Base-by-base conservation (phyloP, 163 green algal genomes). In the Chlamydomonas reinhardtii region DNA sequence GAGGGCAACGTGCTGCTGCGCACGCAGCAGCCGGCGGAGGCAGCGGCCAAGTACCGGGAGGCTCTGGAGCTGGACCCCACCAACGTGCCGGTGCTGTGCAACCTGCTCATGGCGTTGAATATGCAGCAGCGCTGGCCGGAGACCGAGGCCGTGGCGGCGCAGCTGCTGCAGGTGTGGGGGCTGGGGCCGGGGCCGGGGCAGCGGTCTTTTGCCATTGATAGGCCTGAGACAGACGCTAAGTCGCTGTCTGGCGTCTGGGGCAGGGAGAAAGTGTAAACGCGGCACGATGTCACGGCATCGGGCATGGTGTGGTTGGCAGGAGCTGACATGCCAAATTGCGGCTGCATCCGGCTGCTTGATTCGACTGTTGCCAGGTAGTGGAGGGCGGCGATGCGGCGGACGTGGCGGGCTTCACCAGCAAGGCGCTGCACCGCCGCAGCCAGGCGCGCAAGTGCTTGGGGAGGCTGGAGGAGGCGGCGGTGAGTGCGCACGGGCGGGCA, bases 51-150 rank as follows among this genome's bases (percentile, higher is more conserved):
- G 29, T 91, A 91, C 59, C 75, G 39, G 16, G 71, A 80, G 37
- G 76, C 66, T 0, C 73, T 91, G 76, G 37, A 61, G 39, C 65
- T 86, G 48, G 78, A 90, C 37, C 73, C 73, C 19, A 74, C 73
- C 78, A 86, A 89, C 66, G 65, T 76, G 24, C 39, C 73, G 29
- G 88, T 92, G 89, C 78, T 76, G 27, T 61, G 85, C 31, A 92
- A 92, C 74, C n/a, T 92, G 77, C 72, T 89, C 37, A 35, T 69
- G 78, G 73, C 88, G 68, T 54, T 77, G 6, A 71, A 89, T 19
- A 35, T 73, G 16, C 39, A 69, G 65, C 31, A 81, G 19, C 66
- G 72, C 14, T 84, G n/a, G 59, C 35, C 83, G 29, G 72, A 87
- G 73, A 83, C 83, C 22, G 56, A 91, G 59, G 65, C 32, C 43